Base-by-base conservation (phyloP, 257 asterid species). In the Lavandula angustifolia region DNA sequence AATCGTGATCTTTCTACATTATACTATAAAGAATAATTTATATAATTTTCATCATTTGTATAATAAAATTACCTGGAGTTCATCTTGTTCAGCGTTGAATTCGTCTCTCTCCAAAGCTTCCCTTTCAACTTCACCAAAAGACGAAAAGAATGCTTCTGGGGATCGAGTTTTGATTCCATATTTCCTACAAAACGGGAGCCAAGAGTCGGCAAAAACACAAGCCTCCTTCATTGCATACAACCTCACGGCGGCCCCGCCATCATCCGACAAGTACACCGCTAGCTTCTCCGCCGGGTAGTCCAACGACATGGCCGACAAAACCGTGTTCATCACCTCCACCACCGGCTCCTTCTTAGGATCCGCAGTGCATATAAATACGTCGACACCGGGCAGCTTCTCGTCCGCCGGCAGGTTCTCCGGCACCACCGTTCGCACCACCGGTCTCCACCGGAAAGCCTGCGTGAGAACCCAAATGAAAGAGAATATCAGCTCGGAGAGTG, bases 401-500 rank as follows among this genome's bases (percentile, higher is more conserved):
- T 85, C 86, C 13, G 51, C 22, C 0, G 95, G 90, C 11, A 89
- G 87, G 74, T 85, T 87, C 72, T 76, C 81, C 43, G 53, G 81
- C 63, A 53, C 72, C 61, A 66, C 95, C 4, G 84, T 54, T 31
- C 96, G 77, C 41, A 32, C 86, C 71, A 89, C 90, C 57, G 97
- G 97, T 31, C 68, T 52, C 95, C 94, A 87, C 73, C 95, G 85
- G 85, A 87, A 89, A 3, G 91, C 71, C 72, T 89, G 95, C 9
- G 77, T 11, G 1, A 81, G 54, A 18, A 37, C 4, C 97, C 95
- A 89, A 1, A 87, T n/a, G 56, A 79, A 73, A 75, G 91, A 42
- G 82, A 89, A 82, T 31, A 87, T 53, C 6, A 77, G 40, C 79
- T 89, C 97, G 29, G 94, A 59, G 8, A 65, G 16, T 0, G 94